Conservation (phyloP, 192 early-diverging fungal genomes). For the Allomyces arbusculus region DNA sequence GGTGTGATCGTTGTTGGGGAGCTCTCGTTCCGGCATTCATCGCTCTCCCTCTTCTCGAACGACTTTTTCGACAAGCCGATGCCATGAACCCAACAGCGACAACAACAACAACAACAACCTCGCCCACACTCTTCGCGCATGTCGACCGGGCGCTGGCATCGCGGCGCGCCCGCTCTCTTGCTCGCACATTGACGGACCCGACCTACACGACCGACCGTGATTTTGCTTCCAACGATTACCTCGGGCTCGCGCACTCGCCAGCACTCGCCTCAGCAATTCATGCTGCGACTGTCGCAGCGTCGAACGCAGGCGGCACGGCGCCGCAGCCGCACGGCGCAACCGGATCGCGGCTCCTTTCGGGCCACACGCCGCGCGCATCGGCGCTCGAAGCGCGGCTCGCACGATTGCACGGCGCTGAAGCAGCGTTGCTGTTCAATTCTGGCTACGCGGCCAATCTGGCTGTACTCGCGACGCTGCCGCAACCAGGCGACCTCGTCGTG, state of each 20-base stretch:
- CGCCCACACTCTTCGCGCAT: too few species aligned
- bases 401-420: constrained; percentile 5
- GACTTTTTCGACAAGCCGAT: too few species aligned
- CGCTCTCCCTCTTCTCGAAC: too few species aligned
- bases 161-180: too few species aligned
- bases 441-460: constrained; percentile 35
- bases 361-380: constrained; percentile 14
- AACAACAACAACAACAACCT: too few species aligned
- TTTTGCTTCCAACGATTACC: constrained; percentile 36
- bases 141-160: too few species aligned
- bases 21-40: too few species aligned
- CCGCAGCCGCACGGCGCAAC: constrained; percentile 13
- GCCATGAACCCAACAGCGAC: too few species aligned
- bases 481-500: constrained; percentile 13
- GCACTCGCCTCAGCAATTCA: neutral
- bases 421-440: constrained; percentile 31
- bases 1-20: too few species aligned
- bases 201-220: constrained; percentile 5
- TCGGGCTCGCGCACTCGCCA: constrained; percentile 18
- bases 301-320: neutral
- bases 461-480: constrained; percentile 16
- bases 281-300: neutral
- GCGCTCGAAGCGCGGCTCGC: constrained; percentile 19
- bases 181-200: too few species aligned
- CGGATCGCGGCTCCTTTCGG: constrained; percentile 27